These are phyloP conservation scores for Chromera velia DNA, from an alignment of 73 alveolate species.

Conservation along the genomic window DNA sequence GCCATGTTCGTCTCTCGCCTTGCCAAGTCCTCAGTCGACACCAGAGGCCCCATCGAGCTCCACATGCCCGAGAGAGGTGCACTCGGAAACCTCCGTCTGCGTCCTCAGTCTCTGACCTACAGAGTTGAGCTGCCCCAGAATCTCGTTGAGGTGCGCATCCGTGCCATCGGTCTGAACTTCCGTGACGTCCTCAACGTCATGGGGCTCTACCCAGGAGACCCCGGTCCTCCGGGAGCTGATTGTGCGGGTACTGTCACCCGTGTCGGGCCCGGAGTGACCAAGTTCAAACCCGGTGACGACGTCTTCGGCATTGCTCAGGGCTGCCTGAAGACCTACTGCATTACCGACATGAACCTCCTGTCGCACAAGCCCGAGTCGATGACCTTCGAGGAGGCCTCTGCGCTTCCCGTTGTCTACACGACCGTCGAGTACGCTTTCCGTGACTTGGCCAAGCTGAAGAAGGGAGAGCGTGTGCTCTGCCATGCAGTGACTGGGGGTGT, in stretches of 20 bases:
- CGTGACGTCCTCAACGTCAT: conserved; percentile 34
- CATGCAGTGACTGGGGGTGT: conserved; percentile 34
- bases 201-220: conserved; percentile 47
- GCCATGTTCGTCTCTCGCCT: too few species aligned
- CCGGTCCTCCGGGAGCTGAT: conserved; percentile 47
- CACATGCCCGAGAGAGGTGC: not conserved
- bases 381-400: conserved; percentile 22
- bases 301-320: conserved; percentile 41
- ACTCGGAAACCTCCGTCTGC: not conserved
- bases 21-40: too few species aligned
- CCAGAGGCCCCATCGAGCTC: not conserved
- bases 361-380: conserved; percentile 23
- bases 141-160: not conserved
- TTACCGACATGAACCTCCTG: conserved; percentile 19
- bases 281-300: conserved; percentile 18
- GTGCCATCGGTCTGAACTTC: conserved; percentile 43
- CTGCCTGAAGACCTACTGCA: conserved; percentile 36
- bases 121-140: not conserved
- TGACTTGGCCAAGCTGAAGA: not conserved
- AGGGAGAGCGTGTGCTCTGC: conserved; percentile 10
- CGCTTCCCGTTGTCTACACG: conserved; percentile 10
- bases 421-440: not conserved
- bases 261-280: not conserved
- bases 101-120: too few species aligned
- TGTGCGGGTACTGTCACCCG: conserved; percentile 30